Evolutionary conservation across 768 basidiomycete species (phyloP).

Genomic region (Rhodotorula graminis): DNA sequence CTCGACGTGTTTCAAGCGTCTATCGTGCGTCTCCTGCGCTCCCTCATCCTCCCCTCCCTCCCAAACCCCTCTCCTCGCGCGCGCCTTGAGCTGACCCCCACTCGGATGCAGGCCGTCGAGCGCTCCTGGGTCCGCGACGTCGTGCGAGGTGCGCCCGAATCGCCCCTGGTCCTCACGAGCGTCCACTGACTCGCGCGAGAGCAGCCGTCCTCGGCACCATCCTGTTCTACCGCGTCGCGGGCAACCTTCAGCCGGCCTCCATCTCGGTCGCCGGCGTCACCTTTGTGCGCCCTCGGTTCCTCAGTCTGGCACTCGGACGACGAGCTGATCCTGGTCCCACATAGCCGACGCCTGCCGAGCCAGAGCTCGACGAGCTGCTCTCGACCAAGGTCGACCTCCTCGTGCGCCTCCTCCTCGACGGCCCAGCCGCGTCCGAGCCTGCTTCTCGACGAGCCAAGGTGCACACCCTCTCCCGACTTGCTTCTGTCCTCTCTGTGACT

Average conservation of each 20-base stretch:
- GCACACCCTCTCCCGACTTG: too few species aligned
- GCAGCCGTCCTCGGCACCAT: constrained; percentile 25
- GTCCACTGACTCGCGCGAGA: accelerated
- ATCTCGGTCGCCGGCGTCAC: constrained; percentile 16
- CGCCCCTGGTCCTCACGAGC: too few species aligned
- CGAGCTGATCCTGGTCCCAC: too few species aligned
- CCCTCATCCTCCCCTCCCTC: neutral
- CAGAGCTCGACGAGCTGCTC: constrained; percentile 14
- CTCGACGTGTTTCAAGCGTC: constrained; percentile 15
- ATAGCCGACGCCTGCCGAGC: constrained; percentile 16
- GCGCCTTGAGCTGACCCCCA: neutral
- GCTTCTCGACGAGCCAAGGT: neutral
- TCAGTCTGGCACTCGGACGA: too few species aligned
- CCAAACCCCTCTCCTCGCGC: neutral
- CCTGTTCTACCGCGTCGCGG: constrained; percentile 26
- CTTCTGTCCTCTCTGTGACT: too few species aligned
- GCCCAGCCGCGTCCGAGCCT: neutral
- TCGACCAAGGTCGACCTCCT: constrained; percentile 17
- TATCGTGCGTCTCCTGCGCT: too few species aligned
- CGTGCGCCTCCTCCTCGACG: neutral
- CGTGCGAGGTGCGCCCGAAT: constrained; percentile 1
- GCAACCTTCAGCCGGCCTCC: neutral
- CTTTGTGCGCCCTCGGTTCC: constrained; percentile 13
- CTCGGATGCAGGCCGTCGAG: constrained; percentile 2
- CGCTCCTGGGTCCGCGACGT: neutral